These are phyloP conservation scores for Oryza punctata DNA, from an alignment of 176 grass and related monocot species.

Conservation along the genomic window DNA sequence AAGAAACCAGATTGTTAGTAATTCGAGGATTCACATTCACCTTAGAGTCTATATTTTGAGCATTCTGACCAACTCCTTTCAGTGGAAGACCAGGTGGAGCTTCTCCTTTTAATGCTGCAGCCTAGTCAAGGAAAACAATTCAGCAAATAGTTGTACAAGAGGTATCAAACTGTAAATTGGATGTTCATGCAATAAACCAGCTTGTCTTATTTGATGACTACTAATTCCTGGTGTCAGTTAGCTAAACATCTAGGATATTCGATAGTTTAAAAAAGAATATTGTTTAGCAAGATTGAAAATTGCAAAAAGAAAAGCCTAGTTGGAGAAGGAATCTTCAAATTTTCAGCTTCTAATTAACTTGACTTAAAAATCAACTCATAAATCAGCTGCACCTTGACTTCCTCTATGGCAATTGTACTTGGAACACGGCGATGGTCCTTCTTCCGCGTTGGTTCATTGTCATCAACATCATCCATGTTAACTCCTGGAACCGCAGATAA, in stretches of 20 bases:
- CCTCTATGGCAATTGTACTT: conserved; percentile 98
- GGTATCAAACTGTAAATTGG: background rate
- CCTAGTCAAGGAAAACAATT: conserved; percentile 57
- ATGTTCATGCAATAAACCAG: conserved; percentile 1
- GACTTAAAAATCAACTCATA: conserved; percentile 9
- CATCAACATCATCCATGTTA: conserved; percentile 94
- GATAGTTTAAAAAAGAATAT: conserved; percentile 3
- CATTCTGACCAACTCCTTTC: conserved; percentile 78
- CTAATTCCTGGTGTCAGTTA: background rate
- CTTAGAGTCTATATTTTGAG: conserved; percentile 64
- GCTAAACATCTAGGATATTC: conserved; percentile 1
- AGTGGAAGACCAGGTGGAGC: conserved; percentile 85
- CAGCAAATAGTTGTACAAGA: conserved; percentile 26
- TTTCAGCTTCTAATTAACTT: background rate
- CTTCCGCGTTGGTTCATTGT: conserved; percentile 63
- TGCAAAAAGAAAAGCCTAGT: background rate
- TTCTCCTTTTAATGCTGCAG: conserved; percentile 87
- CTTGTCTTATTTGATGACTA: background rate
- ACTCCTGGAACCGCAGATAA: conserved; percentile 83
- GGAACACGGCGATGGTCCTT: conserved; percentile 95
- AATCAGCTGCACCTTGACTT: conserved; percentile 81
- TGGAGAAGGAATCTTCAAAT: background rate
- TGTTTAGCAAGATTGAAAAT: conserved; percentile 1
- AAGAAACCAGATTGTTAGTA: conserved; percentile 29
- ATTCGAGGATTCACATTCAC: conserved; percentile 53